Evolutionary conservation across 1,284 basidiomycete species (phyloP).

Genomic region (Ustilago bromivora): DNA sequence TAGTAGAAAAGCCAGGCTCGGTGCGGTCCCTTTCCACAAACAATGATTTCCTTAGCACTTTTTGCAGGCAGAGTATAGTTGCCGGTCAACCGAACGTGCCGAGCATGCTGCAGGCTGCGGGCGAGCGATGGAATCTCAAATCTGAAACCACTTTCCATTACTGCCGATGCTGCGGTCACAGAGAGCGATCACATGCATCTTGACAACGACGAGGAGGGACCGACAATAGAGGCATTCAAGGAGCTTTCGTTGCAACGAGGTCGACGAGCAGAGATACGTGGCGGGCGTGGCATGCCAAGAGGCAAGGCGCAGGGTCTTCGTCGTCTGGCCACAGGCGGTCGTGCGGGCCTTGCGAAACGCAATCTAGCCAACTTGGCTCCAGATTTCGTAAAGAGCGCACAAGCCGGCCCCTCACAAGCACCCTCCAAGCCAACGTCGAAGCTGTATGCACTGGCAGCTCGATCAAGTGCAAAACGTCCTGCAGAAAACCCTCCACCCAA

Average conservation of each 20-base stretch:
- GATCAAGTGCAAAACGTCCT: conserved; percentile 44
- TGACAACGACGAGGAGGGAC: conserved; percentile 20
- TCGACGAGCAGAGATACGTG: conserved; percentile 33
- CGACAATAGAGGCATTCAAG: conserved; percentile 76
- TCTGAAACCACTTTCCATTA: conserved; percentile 25
- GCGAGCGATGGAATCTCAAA: conserved; percentile 4
- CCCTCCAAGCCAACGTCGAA: conserved; percentile 41
- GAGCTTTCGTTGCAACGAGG: conserved; percentile 38
- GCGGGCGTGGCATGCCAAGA: conserved; percentile 29
- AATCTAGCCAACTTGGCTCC: conserved; percentile 49
- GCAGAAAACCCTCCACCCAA: conserved; percentile 28
- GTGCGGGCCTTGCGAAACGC: conserved; percentile 52
- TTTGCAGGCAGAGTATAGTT: conserved; percentile 17
- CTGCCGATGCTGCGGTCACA: conserved; percentile 14
- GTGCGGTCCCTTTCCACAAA: conserved; percentile 27
- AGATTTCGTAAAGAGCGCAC: conserved; percentile 22
- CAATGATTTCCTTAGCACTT: conserved; percentile 12
- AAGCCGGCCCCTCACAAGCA: conserved; percentile 4
- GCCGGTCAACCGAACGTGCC: conserved; percentile 18
- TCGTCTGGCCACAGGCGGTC: conserved; percentile 44
- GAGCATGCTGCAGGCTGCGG: conserved; percentile 15
- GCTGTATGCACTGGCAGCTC: conserved; percentile 42
- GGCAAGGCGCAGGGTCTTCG: conserved; percentile 44
- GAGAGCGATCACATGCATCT: conserved; percentile 31
- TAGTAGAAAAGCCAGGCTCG: conserved; percentile 20